A percentile compares a stretch with the other conserved stretches of the same genome.
Evolutionary conservation across 78 protist species (phyloP).

Genomic region (Blattamonas nauphoetae): DNA sequence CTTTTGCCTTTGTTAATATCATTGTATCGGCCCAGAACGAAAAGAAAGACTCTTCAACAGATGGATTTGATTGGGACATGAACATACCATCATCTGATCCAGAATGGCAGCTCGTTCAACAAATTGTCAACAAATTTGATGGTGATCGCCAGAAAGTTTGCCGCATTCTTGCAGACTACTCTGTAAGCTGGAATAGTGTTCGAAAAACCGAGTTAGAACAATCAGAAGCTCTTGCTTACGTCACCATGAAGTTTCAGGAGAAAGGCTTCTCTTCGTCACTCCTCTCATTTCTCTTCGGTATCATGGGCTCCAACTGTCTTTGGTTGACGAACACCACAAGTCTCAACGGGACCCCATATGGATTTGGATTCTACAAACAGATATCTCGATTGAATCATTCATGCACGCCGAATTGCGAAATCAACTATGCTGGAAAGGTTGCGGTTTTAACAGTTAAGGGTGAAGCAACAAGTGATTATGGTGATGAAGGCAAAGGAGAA

Average conservation of each 20-base stretch:
- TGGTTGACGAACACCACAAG: neutral
- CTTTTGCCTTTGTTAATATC: neutral
- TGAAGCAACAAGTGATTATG: no score
- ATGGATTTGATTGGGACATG: neutral
- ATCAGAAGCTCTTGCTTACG: neutral
- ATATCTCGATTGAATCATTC: neutral
- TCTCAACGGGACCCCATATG: neutral
- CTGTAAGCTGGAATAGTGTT: neutral
- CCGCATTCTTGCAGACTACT: neutral
- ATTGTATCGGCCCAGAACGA: neutral
- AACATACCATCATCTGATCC: neutral
- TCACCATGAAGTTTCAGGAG: neutral
- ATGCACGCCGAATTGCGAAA: neutral
- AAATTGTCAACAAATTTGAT: neutral
- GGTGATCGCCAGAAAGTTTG: neutral
- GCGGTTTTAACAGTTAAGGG: no score
- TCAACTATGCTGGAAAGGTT: neutral
- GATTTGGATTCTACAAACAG: neutral
- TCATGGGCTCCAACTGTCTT: neutral
- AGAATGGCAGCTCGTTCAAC: neutral
- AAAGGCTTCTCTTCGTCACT: neutral
- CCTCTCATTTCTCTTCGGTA: neutral
- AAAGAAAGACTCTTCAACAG: neutral
- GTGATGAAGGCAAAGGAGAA: no score
- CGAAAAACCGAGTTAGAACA: neutral